phyloP scores from a whole-genome alignment of 805 yeast species.

The Yarrowia sp. region DNA sequence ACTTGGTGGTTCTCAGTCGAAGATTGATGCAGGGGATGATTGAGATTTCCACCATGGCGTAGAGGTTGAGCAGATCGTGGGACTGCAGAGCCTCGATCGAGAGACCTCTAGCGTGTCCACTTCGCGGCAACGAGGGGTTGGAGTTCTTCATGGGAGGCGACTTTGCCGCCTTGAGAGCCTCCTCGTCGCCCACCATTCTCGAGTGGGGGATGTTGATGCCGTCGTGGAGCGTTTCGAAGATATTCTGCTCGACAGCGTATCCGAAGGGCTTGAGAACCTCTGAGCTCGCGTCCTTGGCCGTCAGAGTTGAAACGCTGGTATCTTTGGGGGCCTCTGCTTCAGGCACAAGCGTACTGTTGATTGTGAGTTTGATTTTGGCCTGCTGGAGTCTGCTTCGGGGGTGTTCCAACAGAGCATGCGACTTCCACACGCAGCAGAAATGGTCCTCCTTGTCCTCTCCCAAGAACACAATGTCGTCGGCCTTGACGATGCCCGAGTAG shows the following conservation, averaged over 20 bases:
- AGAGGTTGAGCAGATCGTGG: background rate
- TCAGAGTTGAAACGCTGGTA: background rate
- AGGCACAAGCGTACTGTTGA: slow-evolving; percentile 12
- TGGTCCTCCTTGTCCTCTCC: slow-evolving; percentile 9
- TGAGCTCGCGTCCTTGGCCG: background rate
- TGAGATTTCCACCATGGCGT: slow-evolving; percentile 33
- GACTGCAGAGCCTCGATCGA: slow-evolving; percentile 14
- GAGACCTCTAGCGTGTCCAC: slow-evolving; percentile 13
- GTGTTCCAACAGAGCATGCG: slow-evolving; percentile 4
- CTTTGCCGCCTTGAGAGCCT: background rate
- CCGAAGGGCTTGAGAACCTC: slow-evolving; percentile 11
- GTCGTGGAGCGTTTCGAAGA: slow-evolving; percentile 8
- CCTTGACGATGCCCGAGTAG: slow-evolving; percentile 12
- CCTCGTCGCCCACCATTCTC: slow-evolving; percentile 12
- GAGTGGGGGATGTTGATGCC: slow-evolving; percentile 6
- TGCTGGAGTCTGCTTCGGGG: slow-evolving; percentile 19
- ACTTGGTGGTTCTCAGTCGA: slow-evolving; percentile 48
- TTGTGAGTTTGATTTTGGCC: slow-evolving; percentile 8
- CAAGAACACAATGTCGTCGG: background rate
- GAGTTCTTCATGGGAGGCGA: slow-evolving; percentile 1
- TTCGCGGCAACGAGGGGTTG: background rate
- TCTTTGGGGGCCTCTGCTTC: background rate
- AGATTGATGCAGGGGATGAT: slow-evolving; percentile 45
- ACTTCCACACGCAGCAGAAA: slow-evolving; percentile 20
- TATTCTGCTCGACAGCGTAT: slow-evolving; percentile 13